A percentile compares a stretch with the other conserved stretches of the same genome.
These are phyloP conservation scores for Haplographium delicatum DNA, from an alignment of 495 filamentous ascomycete genomes.

Conservation along the genomic window DNA sequence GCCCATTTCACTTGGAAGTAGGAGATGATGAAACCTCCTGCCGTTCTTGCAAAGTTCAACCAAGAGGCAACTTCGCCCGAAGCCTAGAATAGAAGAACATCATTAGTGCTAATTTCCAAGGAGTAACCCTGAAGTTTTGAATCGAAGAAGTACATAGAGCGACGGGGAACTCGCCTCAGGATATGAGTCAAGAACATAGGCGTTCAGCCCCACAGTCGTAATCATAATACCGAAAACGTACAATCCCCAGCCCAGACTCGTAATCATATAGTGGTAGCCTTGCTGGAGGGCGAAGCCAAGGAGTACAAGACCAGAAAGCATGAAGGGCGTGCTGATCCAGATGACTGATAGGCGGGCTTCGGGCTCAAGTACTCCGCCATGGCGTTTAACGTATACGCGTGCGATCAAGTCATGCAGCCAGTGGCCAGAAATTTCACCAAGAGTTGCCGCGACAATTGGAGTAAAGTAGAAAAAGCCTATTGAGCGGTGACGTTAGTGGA, in stretches of 20 bases:
- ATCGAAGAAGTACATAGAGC: too few relatives aligned
- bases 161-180: too few relatives aligned
- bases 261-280: slow-evolving; percentile 26
- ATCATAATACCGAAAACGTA: slow-evolving; percentile 28
- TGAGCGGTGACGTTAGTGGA: background rate
- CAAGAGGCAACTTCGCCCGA: slow-evolving; percentile 28
- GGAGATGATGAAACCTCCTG: slow-evolving; percentile 23
- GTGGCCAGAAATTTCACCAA: slow-evolving; percentile 32
- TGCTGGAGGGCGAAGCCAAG: slow-evolving; percentile 24
- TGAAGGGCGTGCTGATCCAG: slow-evolving; percentile 23
- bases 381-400: background rate
- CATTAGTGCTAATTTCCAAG: background rate
- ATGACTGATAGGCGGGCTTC: slow-evolving; percentile 27
- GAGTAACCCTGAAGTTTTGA: background rate
- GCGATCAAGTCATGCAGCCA: slow-evolving; percentile 33
- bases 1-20: slow-evolving; percentile 27
- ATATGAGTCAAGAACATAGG: slow-evolving; percentile 30
- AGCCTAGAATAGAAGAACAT: background rate
- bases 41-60: slow-evolving; percentile 21
- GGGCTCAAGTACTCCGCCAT: slow-evolving; percentile 23
- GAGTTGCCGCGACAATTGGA: slow-evolving; percentile 28
- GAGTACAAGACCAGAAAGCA: slow-evolving; percentile 23
- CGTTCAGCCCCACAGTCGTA: slow-evolving; percentile 21
- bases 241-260: slow-evolving; percentile 20
- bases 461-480: slow-evolving; percentile 29